These are phyloP conservation scores for Wickerhamiella spandovensis DNA, from an alignment of 805 yeast species.

Conservation along the genomic window DNA sequence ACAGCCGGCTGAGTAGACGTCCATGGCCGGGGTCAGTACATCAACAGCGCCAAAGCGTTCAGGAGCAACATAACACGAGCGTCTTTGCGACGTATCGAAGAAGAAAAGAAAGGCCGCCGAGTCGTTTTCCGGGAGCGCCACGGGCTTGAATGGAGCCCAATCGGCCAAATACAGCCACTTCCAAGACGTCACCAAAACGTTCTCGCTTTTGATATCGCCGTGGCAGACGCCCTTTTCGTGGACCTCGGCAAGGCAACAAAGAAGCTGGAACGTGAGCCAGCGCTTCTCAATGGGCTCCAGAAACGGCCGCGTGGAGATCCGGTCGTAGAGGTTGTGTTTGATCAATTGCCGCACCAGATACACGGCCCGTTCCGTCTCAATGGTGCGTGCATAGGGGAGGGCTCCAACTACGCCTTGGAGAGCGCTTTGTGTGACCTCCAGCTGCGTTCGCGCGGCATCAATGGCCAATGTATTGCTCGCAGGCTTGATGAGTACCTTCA, in stretches of 20 bases:
- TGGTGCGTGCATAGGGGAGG: constrained; percentile 54
- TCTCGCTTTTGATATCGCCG: constrained; percentile 81
- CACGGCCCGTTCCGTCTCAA: constrained; percentile 87
- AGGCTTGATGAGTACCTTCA: constrained; percentile 76
- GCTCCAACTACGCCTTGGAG: constrained; percentile 46
- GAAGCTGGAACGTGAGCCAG: constrained; percentile 73
- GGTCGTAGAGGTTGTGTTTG: constrained; percentile 70
- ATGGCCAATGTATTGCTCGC: constrained; percentile 14
- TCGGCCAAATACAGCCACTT: constrained; percentile 76
- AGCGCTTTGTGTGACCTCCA: constrained; percentile 24
- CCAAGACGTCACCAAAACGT: constrained; percentile 75
- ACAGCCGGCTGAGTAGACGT: constrained; percentile 48
- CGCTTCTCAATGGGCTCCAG: constrained; percentile 65
- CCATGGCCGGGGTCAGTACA: constrained; percentile 50
- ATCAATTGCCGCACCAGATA: constrained; percentile 75
- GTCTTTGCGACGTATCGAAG: constrained; percentile 78
- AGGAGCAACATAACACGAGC: constrained; percentile 88
- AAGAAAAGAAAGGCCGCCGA: constrained; percentile 86
- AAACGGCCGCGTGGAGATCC: constrained; percentile 79
- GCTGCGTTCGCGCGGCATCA: constrained; percentile 5
- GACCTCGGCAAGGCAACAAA: constrained; percentile 47
- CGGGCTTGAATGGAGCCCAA: constrained; percentile 78
- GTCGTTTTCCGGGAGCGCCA: constrained; percentile 76
- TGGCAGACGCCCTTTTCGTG: constrained; percentile 54
- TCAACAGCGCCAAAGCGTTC: constrained; percentile 49